Conservation (phyloP, 2,329 filamentous ascomycete species). For the Chrysoporthe puriensis region DNA sequence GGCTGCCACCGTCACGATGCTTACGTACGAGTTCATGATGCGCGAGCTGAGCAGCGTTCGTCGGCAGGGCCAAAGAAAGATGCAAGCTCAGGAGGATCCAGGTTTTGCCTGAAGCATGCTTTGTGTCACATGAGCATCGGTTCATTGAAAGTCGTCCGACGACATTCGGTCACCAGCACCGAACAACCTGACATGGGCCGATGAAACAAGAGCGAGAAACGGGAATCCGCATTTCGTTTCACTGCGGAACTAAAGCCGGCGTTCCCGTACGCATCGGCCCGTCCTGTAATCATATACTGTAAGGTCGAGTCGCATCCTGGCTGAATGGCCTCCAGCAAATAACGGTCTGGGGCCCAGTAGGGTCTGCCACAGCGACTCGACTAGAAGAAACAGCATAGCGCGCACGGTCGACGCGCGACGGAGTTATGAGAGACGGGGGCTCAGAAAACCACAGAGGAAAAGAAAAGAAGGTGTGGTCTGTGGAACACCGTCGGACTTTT, state of each 20-base stretch:
- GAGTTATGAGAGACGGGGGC: background rate
- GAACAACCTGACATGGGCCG: slow-evolving; percentile 5
- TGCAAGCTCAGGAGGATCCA: slow-evolving; percentile 25
- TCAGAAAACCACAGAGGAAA: background rate
- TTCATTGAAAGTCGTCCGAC: background rate
- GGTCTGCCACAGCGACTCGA: background rate
- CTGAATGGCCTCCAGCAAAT: background rate
- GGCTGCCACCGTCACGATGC: slow-evolving; percentile 94
- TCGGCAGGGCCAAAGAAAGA: slow-evolving; percentile 43
- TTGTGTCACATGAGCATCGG: background rate
- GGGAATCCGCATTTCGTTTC: slow-evolving; percentile 5
- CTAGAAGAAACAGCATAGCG: slow-evolving; percentile 5
- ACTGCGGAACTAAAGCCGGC: background rate
- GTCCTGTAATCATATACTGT: slow-evolving; percentile 26
- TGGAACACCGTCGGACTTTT: slow-evolving; percentile 1
- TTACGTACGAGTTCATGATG: slow-evolving; percentile 88
- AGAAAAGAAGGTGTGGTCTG: background rate
- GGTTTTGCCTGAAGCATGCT: slow-evolving; percentile 19
- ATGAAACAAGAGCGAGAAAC: slow-evolving; percentile 9
- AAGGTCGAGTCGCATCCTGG: slow-evolving; percentile 11
- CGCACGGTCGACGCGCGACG: slow-evolving; percentile 8
- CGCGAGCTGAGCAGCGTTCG: slow-evolving; percentile 52
- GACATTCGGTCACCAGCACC: background rate
- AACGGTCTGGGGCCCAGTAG: background rate
- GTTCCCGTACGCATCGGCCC: background rate